A percentile compares a stretch with the other conserved stretches of the same genome.
phyloP scores from a whole-genome alignment of 2,329 filamentous ascomycete species.

The Epichloe uncinata region DNA sequence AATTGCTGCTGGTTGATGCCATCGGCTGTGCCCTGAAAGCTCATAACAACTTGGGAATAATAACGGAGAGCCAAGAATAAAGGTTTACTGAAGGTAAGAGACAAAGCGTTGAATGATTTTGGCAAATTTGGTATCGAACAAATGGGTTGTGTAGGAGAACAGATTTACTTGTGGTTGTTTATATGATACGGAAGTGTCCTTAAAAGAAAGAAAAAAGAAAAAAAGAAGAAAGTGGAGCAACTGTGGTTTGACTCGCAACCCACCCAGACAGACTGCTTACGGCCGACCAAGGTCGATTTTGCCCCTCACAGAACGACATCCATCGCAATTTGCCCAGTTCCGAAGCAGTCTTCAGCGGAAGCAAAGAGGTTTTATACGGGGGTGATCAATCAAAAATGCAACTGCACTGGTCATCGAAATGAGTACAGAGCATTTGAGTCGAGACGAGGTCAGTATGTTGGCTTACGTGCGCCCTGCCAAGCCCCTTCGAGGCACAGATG shows the following conservation, averaged over 20 bases:
- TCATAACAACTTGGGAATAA: neutral
- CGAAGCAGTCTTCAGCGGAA: neutral
- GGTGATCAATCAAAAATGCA: too few relatives aligned
- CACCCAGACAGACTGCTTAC: neutral
- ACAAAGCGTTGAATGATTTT: too few relatives aligned
- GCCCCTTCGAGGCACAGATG: neutral
- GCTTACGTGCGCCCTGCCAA: neutral
- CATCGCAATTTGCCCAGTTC: neutral
- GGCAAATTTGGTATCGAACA: too few relatives aligned
- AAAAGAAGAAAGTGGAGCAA: neutral
- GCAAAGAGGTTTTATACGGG: neutral
- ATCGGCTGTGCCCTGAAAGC: neutral
- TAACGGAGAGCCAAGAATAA: neutral
- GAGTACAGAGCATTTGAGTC: conserved; percentile 19
- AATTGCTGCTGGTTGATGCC: neutral
- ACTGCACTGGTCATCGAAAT: conserved; percentile 6
- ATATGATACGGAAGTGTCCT: neutral
- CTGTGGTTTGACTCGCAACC: neutral
- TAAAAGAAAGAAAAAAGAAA: neutral
- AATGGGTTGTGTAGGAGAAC: too few relatives aligned
- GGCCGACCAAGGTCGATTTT: neutral
- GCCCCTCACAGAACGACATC: neutral
- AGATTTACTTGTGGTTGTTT: too few relatives aligned
- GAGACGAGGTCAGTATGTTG: conserved; percentile 24
- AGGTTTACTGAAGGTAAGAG: neutral